Evolutionary conservation across 176 grass and related monocot genomes (phyloP).

Genomic region (Bolboschoenus planiculmis): DNA sequence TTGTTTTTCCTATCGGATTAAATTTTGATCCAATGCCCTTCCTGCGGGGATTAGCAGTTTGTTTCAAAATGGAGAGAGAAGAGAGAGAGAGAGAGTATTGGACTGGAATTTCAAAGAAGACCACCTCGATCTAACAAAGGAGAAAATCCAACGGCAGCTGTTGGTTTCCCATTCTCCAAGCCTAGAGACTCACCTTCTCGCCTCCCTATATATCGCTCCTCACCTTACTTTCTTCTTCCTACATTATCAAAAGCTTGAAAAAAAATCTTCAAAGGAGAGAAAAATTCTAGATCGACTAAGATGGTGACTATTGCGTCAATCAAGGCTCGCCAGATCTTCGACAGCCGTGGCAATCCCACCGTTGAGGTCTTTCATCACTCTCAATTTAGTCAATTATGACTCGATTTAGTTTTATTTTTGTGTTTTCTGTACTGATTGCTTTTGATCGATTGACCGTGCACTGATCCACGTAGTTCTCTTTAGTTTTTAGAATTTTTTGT

Average conservation of each 20-base stretch:
- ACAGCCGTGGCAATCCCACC: conserved; percentile 71
- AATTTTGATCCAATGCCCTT: no score
- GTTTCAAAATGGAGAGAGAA: neutral
- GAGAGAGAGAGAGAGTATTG: neutral
- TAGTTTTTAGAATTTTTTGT: neutral
- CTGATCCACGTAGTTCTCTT: conserved; percentile 7
- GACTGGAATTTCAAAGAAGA: neutral
- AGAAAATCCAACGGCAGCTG: conserved; percentile 35
- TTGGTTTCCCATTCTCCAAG: conserved; percentile 30
- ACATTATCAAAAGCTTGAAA: neutral
- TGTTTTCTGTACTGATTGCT: neutral
- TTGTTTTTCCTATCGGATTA: no score
- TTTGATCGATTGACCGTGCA: neutral
- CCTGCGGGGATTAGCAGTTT: neutral
- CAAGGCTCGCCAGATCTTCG: conserved; percentile 92
- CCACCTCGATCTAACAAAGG: neutral
- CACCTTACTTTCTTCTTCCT: neutral
- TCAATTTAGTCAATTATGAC: neutral
- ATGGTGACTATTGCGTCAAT: conserved; percentile 50
- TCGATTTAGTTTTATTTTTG: neutral
- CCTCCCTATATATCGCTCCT: conserved; percentile 1
- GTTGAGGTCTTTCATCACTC: conserved; percentile 28
- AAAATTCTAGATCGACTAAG: neutral
- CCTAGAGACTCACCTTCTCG: neutral
- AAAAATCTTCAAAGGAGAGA: neutral